Base-by-base conservation (phyloP, 257 asterid genomes). In the Solanum pinnatisectum region DNA sequence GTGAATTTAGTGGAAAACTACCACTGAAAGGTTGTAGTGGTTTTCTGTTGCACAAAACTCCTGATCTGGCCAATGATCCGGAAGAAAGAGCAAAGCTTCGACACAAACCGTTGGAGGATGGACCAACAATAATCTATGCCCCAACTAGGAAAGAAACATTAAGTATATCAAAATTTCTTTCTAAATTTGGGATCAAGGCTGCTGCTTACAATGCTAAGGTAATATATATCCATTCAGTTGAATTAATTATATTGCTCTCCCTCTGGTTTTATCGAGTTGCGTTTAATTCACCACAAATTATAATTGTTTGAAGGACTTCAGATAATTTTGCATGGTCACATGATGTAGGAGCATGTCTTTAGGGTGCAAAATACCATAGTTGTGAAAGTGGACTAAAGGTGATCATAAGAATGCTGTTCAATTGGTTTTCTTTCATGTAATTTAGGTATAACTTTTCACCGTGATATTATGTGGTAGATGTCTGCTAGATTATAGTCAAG, bases 141-240 rank as follows among this genome's bases (percentile, higher is more conserved):
- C 98, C 95, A 70, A 95, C 95, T 42, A 93, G 98, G 91, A 94
- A 94, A 90, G 94, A 95, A 93, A 95, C 98, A 77, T 59, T 93
- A 90, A 86, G 91, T 86, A 77, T 95, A 89, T 87, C 98, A n/a
- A 92, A 93, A 88, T 94, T 93, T 93, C 94, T 95, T 49, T 87
- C 88, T 87, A 88, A 87, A 72, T 90, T 42, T 89, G 98, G 98
- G 71, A 93, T 95, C 56, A 94, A 90, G 88, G 94, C 98, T 89
- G 98, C 98, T 84, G 96, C 98, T 88, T 95, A 95, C 91, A 93
- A 95, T 91, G 98, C 96, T 68, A 93, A 93, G 98, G 98, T 95
- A 87, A 85, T 76, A 71, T 78, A 6, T 35, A 42, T 88, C 59
- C 88, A 32, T 23, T 72, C 68, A 73, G 56, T 39, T 59, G 27